Base-by-base conservation (phyloP, 2,329 filamentous ascomycete genomes). In the Penicillium sp. region DNA sequence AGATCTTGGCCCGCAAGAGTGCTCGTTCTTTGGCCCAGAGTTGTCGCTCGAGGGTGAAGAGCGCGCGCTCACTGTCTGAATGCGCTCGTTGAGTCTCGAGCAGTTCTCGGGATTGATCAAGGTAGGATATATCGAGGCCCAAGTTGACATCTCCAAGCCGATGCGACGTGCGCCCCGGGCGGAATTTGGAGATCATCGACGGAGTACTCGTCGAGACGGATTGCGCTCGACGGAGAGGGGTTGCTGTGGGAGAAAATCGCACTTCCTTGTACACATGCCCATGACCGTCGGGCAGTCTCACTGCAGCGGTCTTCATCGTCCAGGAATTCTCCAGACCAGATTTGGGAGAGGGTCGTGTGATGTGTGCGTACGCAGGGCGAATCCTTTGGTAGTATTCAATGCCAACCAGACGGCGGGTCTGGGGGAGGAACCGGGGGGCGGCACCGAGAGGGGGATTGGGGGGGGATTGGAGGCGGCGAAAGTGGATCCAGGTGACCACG, bases 1-100 rank as follows among this genome's bases (percentile, higher is more conserved):
- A 54, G 44, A 75, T 75, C 44, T 66, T 67, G 28, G 65, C 57
- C 53, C 64, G 69, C 29, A 75, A 56, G 34, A 74, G 52, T n/a
- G 56, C 55, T 34, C 71, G 60, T 56, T 75, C 73, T 40, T 67
- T 68, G 24, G 70, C 66, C 73, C 73, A 75, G 29, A 74, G 51
- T 47, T 57, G 67, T 43, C 73, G 61, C 51, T 75, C 73, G 36
- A 71, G 63, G 3, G 66, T 64, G 48, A 75, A 74, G 5, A 70
- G 56, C 28, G 59, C 54, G 49, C 72, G 62, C 45, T 74, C 68
- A 8, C 58, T 60, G 48, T 73, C 69, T 35, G 73, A 71, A 39
- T 59, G 62, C 11, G 53, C 50, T 26, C 67, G 62, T 46, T 72
- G 70, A 18, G 57, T 67, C 45, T 71, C 63, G 8, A 73, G 59